Evolutionary conservation across 2,329 filamentous ascomycete genomes (phyloP).

Genomic region (Mycosphaerella sp.): DNA sequence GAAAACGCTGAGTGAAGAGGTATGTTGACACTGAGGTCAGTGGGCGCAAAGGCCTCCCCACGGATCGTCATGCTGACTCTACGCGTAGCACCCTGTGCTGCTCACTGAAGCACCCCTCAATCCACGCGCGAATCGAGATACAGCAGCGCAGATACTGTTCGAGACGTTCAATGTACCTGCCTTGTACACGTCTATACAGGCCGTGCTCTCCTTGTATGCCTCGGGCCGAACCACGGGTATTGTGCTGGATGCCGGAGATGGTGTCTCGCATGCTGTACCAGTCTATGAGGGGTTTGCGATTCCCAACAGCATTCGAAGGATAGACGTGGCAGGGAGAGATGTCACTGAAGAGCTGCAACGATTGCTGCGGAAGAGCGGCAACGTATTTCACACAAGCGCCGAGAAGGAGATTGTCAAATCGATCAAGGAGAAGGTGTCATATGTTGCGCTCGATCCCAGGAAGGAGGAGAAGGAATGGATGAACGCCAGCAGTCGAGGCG

Average conservation of each 20-base stretch:
- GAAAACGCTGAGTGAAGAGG: constrained; percentile 96
- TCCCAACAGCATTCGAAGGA: constrained; percentile 86
- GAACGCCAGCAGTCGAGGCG: constrained; percentile 56
- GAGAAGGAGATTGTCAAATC: constrained; percentile 98
- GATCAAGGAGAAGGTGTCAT: constrained; percentile 93
- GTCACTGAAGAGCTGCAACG: constrained; percentile 94
- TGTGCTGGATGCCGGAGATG: constrained; percentile 90
- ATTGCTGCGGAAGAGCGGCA: constrained; percentile 82
- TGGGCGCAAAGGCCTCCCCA: background rate
- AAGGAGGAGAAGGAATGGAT: constrained; percentile 97
- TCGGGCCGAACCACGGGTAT: constrained; percentile 94
- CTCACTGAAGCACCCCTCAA: constrained; percentile 95
- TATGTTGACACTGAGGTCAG: constrained; percentile 37
- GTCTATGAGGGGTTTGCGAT: constrained; percentile 98
- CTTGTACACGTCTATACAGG: constrained; percentile 93
- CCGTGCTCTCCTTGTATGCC: constrained; percentile 90
- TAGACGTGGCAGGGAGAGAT: constrained; percentile 92
- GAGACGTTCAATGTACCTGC: constrained; percentile 98
- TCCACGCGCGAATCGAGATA: constrained; percentile 90
- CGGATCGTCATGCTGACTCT: constrained; percentile 9
- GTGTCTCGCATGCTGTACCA: constrained; percentile 92
- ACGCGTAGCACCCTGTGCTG: constrained; percentile 74
- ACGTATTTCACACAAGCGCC: constrained; percentile 93
- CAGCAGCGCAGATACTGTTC: constrained; percentile 93
- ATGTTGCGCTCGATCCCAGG: constrained; percentile 82